Percentiles rank a stretch among this genome's conserved stretches.
Conservation (phyloP, 768 basidiomycete species). For the Piloderma croceum region DNA sequence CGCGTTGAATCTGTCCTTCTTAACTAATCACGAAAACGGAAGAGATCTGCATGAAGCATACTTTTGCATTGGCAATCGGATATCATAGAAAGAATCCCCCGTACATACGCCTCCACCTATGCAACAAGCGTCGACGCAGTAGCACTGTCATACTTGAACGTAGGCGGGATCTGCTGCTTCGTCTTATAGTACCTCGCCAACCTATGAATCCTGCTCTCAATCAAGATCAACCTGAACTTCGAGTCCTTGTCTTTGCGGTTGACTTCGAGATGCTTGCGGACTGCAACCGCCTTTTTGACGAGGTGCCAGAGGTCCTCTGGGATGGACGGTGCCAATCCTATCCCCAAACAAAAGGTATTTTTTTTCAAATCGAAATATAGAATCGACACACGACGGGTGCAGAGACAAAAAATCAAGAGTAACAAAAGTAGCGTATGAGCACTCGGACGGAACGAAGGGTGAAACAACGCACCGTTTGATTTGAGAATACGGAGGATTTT, state of each 20-base stretch:
- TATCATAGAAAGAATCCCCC: too few species aligned
- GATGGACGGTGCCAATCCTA: slow-evolving; percentile 94
- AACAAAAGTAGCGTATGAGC: slow-evolving; percentile 24
- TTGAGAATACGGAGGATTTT: slow-evolving; percentile 99
- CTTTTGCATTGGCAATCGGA: too few species aligned
- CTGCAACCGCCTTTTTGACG: slow-evolving; percentile 99
- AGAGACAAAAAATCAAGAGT: too few species aligned
- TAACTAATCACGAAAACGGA: too few species aligned
- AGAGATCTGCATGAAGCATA: too few species aligned
- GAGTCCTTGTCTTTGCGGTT: slow-evolving; percentile 99
- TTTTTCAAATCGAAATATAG: slow-evolving; percentile 1
- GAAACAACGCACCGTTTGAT: slow-evolving; percentile 67
- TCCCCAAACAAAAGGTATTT: slow-evolving; percentile 47
- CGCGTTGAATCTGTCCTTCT: too few species aligned
- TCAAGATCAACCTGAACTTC: slow-evolving; percentile 93
- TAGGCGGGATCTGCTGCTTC: slow-evolving; percentile 95
- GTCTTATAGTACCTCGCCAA: slow-evolving; percentile 98
- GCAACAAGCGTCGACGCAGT: slow-evolving; percentile 91
- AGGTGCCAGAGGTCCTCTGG: slow-evolving; percentile 99
- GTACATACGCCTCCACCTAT: slow-evolving; percentile 32
- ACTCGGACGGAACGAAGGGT: slow-evolving; percentile 2
- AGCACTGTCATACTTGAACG: slow-evolving; percentile 97
- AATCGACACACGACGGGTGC: slow-evolving; percentile 8
- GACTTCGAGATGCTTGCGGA: slow-evolving; percentile 96
- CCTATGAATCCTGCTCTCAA: slow-evolving; percentile 98